Base-by-base conservation (phyloP, 495 filamentous ascomycete genomes). In the Cudoniella acicularis region DNA sequence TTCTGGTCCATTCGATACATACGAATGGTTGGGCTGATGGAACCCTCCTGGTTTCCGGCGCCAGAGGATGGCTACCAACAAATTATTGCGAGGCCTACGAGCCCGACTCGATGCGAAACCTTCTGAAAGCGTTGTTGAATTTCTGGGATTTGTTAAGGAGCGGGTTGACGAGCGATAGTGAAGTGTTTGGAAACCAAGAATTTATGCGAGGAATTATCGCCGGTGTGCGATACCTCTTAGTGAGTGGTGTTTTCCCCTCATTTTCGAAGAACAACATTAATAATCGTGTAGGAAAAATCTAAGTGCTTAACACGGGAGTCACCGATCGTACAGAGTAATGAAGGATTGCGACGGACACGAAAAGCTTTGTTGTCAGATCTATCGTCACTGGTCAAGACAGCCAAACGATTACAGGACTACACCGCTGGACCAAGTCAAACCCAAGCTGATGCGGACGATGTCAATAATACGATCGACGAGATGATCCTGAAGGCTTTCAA, bases 21-120 rank as follows among this genome's bases (percentile, higher is more conserved):
- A 91, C 90, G 50, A 99, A 96, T 76, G 95, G 95, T 65, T 99
- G 95, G 95, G 95, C 94, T 42, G 95, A 99, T 72, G 95, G 95
- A 42, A 99, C 95, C n/a, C 77, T 96, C 46, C 73, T 99, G 53
- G 81, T 88, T 53, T 88, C 90, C 11, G 94, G 93, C 17, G 87
- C 87, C 56, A 83, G 95, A 65, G 95, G 95, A 56, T 99, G 95
- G 95, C 76, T 99, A 57, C 95, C 95, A 25, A 98, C 95, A 2
- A 99, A 99, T 71, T 98, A 98, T 70, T 99, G 95, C 76, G 91
- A 96, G 69, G 82, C 89, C 10, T 99, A 96, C 70, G 89, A 96
- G 61, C 87, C 91, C 48, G 78, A 90, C 20, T 84, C 89, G 51
- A 93, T 97, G 80, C 84, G 86, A 57, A 88, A 83, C 57, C 80